Base-by-base conservation (phyloP, 331 rosid species). In the Quercus lobata region DNA sequence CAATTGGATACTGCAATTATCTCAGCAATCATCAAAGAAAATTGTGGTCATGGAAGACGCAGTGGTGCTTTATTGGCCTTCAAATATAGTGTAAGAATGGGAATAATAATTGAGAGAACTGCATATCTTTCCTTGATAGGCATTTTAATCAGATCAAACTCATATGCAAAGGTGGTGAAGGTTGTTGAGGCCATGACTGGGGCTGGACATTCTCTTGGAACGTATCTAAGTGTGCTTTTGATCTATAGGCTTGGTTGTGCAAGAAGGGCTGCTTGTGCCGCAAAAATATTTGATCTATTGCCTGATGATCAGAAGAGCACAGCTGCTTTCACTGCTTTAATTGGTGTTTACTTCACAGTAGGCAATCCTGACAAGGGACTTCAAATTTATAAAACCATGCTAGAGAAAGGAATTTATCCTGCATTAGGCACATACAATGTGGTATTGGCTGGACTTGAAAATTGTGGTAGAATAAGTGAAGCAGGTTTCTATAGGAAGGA, bases 251-350 rank as follows among this genome's bases (percentile, higher is more conserved):
- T 90, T 63, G 94, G 97, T 69, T 82, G 80, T 32, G 92, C 93
- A 73, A 86, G 88, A 81, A 85, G 83, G 87, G 87, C 84, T 17
- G 52, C 73, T 56, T 87, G 30, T 65, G 98, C 94, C 41, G 69
- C 71, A 57, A 89, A 84, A 75, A 60, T 94, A 73, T 92, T 92
- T 80, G 80, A 83, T 82, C 54, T 84, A 24, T 84, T 94, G 86
- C 91, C 91, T 16, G 84, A 81, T 80, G 90, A 84, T 78, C 90
- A 83, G 68, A 92, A 88, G 88, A 88, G 94, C 80, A 80, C 84
- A 52, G 87, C 94, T 76, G 87, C 97, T 79, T 94, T 90, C 83
- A 94, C 96, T 80, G 90, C 97, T 85, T 80, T 94, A 82, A 87
- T 92, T n/a, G 88, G 87, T 60, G 91, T 71, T 66, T 92, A 89